A percentile compares a stretch with the other conserved stretches of the same genome.
These are phyloP conservation scores for Apophysomyces ossiformis DNA, from an alignment of 371 early-diverging fungal genomes.

Conservation along the genomic window DNA sequence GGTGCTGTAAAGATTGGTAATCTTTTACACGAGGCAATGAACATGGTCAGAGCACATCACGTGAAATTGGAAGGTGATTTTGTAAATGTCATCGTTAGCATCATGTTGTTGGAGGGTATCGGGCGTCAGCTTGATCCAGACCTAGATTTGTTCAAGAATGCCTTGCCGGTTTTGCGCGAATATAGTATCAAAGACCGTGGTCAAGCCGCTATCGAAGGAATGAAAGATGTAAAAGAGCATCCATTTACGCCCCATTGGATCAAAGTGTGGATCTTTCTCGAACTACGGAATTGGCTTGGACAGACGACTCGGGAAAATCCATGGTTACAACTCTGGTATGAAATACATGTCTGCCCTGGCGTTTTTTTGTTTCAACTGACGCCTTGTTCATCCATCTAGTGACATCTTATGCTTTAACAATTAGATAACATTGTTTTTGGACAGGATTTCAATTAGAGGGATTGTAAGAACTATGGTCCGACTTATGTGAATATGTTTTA, in stretches of 20 bases:
- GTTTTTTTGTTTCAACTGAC: background rate
- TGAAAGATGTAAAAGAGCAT: constrained; percentile 54
- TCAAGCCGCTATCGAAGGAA: constrained; percentile 55
- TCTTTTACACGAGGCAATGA: constrained; percentile 78
- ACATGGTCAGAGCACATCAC: constrained; percentile 88
- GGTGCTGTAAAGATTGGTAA: constrained; percentile 78
- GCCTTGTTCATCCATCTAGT: background rate
- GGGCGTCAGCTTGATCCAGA: constrained; percentile 89
- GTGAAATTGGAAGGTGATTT: constrained; percentile 94
- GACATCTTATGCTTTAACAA: constrained; percentile 11
- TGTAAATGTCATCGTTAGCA: constrained; percentile 88
- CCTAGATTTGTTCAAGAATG: constrained; percentile 87
- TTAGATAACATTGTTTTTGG: background rate
- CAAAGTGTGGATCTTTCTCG: constrained; percentile 81
- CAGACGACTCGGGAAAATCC: constrained; percentile 47
- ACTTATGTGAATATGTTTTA: too few species aligned
- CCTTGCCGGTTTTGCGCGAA: constrained; percentile 79
- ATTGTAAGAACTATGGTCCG: background rate
- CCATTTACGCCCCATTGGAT: constrained; percentile 59
- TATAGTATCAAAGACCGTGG: constrained; percentile 65
- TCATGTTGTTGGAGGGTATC: constrained; percentile 93
- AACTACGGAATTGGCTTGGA: constrained; percentile 70
- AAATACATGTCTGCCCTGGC: constrained; percentile 11
- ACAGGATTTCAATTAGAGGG: background rate
- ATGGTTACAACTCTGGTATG: constrained; percentile 51